Evolutionary conservation across 176 grass and related monocot species (phyloP).

Genomic region (Phragmites australis): DNA sequence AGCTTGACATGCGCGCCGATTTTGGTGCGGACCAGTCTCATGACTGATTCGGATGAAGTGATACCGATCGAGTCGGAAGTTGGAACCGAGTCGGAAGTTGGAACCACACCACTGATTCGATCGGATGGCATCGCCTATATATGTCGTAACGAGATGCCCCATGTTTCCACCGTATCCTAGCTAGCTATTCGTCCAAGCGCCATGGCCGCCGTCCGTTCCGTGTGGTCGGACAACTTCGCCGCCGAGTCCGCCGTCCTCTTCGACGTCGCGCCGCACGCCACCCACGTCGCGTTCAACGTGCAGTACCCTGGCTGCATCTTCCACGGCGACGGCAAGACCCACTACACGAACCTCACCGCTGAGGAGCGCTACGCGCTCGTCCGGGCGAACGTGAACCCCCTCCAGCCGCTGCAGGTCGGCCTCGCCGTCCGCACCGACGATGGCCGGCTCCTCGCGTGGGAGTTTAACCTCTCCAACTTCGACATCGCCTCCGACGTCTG

Average conservation of each 20-base stretch:
- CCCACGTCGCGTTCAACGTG: not conserved
- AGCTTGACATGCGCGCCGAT: too few species aligned
- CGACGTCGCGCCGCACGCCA: not conserved
- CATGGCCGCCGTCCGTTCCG: not conserved
- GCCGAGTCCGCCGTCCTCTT: not conserved
- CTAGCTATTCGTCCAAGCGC: too few species aligned
- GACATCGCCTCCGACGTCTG: not conserved
- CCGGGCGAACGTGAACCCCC: not conserved
- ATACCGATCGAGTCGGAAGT: too few species aligned
- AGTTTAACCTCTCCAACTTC: not conserved
- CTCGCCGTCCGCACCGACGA: conserved; percentile 13
- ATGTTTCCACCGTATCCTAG: too few species aligned
- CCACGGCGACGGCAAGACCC: not conserved
- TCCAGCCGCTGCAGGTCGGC: conserved; percentile 11
- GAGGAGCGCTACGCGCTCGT: not conserved
- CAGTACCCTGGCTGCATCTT: conserved; percentile 8
- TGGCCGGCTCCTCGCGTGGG: not conserved
- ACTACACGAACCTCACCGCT: not conserved
- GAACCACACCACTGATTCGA: too few species aligned
- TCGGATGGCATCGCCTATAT: too few species aligned
- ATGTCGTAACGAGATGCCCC: too few species aligned
- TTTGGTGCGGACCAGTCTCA: too few species aligned
- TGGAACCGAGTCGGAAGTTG: too few species aligned
- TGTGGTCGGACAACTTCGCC: not conserved
- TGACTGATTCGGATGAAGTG: too few species aligned